Evolutionary conservation across 805 yeast species (phyloP).

Genomic region (Kuraishia molischiana): DNA sequence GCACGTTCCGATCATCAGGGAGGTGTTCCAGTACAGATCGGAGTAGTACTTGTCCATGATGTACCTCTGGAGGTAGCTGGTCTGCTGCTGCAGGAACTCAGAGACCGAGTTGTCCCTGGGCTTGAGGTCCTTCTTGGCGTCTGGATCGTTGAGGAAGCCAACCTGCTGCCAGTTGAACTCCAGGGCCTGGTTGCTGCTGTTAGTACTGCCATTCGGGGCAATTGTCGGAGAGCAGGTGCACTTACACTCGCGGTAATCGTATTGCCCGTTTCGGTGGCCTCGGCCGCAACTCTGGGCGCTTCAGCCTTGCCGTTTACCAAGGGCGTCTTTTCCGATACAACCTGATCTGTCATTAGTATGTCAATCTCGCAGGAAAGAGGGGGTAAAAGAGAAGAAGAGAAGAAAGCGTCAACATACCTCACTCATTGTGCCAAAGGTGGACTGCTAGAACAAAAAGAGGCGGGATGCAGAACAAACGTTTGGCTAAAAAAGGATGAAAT

Average conservation of each 20-base stretch:
- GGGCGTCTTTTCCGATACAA: no score
- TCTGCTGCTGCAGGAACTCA: constrained; percentile 6
- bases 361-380: not conserved
- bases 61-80: constrained; percentile 41
- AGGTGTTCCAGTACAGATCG: constrained; percentile 66
- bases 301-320: no score
- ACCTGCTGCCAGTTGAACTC: constrained; percentile 24
- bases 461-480: no score
- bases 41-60: constrained; percentile 60
- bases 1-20: constrained; percentile 58
- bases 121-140: constrained; percentile 8
- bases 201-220: no score
- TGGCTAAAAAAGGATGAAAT: no score
- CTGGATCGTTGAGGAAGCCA: constrained; percentile 20
- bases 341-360: not conserved
- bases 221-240: no score
- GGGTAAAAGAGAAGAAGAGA: no score
- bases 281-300: no score
- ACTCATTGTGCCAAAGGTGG: not conserved
- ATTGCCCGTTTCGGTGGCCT: no score
- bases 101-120: constrained; percentile 1
- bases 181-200: constrained; percentile 1
- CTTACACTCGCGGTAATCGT: no score
- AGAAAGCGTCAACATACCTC: no score
- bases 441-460: no score